These are phyloP conservation scores for Durusdinium trenchii DNA, from an alignment of 73 alveolate species.

Conservation along the genomic window DNA sequence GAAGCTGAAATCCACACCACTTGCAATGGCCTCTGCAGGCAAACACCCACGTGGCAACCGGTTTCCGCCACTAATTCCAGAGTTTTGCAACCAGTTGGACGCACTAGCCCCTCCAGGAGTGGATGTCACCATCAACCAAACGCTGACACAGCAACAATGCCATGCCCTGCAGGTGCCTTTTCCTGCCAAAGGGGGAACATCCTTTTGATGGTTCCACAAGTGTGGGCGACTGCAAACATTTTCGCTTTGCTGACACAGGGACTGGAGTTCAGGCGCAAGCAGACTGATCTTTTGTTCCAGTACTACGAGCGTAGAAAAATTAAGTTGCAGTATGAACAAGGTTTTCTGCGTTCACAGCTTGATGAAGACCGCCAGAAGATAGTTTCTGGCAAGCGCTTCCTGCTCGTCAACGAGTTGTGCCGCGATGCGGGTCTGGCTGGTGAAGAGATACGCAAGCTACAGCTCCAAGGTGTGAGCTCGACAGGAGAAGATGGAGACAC, in stretches of 20 bases:
- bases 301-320: neutral
- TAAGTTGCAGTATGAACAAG: neutral
- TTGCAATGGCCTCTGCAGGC: neutral
- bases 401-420: neutral
- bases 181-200: neutral
- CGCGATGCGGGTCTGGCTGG: neutral
- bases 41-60: constrained; percentile 14
- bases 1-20: neutral
- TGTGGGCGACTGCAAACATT: neutral
- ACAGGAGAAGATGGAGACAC: neutral
- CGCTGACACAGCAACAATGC: neutral
- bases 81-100: neutral
- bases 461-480: neutral
- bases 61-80: neutral
- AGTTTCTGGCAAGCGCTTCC: neutral
- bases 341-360: neutral
- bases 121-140: too few species aligned
- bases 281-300: neutral
- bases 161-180: neutral
- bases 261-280: neutral
- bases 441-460: neutral
- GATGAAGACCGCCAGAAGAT: neutral
- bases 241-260: neutral
- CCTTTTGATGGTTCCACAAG: neutral
- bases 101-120: too few species aligned